Evolutionary conservation across 1,284 basidiomycete species (phyloP).

Genomic region (Pulchroboletus neoregius): DNA sequence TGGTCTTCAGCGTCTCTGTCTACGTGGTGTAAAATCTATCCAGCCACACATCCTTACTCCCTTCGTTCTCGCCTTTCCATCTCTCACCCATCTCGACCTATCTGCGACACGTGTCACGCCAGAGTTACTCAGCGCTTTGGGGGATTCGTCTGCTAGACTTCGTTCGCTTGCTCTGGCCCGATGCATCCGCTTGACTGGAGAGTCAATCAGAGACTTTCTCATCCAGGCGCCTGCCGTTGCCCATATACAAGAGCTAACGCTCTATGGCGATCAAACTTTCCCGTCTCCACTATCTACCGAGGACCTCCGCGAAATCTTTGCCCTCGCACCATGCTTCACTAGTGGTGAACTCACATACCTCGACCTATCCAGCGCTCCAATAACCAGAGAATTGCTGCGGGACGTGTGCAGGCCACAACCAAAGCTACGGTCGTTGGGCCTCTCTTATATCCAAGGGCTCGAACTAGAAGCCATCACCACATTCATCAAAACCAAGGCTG

Average conservation of each 20-base stretch:
- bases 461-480: constrained; percentile 63
- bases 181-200: constrained; percentile 80
- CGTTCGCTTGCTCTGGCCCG: constrained; percentile 84
- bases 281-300: constrained; percentile 70
- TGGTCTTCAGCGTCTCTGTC: constrained; percentile 76
- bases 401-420: constrained; percentile 63
- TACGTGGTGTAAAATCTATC: constrained; percentile 81
- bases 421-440: constrained; percentile 78
- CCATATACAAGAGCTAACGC: constrained; percentile 73
- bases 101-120: constrained; percentile 82
- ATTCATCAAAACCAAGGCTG: constrained; percentile 69
- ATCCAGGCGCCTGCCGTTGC: constrained; percentile 63
- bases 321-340: constrained; percentile 77
- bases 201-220: constrained; percentile 76
- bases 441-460: constrained; percentile 80
- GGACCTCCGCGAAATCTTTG: constrained; percentile 70
- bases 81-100: constrained; percentile 86
- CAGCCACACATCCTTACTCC: constrained; percentile 69
- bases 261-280: constrained; percentile 89
- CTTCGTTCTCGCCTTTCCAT: constrained; percentile 83
- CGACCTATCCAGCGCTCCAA: constrained; percentile 81
- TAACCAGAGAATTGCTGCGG: constrained; percentile 64
- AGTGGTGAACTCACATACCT: constrained; percentile 80
- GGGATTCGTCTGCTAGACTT: constrained; percentile 64
- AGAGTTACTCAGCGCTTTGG: constrained; percentile 69